Conservation (phyloP, 2,329 filamentous ascomycete genomes). For the Microdochium nivale region DNA sequence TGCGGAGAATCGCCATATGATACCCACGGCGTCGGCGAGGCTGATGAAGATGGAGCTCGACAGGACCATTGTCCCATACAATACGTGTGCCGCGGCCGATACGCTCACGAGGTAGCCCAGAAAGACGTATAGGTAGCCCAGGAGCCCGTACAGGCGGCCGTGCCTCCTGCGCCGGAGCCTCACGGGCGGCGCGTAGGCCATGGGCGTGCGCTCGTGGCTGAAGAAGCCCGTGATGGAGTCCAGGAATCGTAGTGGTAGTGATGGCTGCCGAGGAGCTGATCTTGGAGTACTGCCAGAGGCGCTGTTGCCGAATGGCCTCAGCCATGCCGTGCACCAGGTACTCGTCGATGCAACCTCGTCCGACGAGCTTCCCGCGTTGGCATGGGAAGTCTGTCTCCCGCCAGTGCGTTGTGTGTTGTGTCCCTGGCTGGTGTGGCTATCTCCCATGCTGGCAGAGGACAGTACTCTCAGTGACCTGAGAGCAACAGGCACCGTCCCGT, state of each 20-base stretch:
- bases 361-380: no score
- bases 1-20: conserved; percentile 6
- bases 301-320: background rate
- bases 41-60: conserved; percentile 15
- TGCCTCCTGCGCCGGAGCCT: background rate
- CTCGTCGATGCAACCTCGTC: no score
- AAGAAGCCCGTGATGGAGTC: background rate
- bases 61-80: conserved; percentile 14
- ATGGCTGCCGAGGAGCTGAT: conserved; percentile 7
- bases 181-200: background rate
- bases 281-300: conserved; percentile 7
- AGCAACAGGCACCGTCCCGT: no score
- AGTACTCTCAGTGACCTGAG: no score
- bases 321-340: no score
- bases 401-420: no score
- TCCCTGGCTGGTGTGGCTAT: no score
- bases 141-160: conserved; percentile 1
- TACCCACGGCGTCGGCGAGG: conserved; percentile 6
- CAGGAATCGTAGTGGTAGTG: background rate
- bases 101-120: conserved; percentile 10
- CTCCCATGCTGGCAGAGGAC: no score
- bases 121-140: conserved; percentile 5
- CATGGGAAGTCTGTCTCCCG: no score
- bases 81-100: conserved; percentile 10
- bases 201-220: background rate